Percentiles rank a stretch among this genome's conserved stretches.
Conservation (phyloP, 1,139 yeast species). For the Hyphopichia fennica region DNA sequence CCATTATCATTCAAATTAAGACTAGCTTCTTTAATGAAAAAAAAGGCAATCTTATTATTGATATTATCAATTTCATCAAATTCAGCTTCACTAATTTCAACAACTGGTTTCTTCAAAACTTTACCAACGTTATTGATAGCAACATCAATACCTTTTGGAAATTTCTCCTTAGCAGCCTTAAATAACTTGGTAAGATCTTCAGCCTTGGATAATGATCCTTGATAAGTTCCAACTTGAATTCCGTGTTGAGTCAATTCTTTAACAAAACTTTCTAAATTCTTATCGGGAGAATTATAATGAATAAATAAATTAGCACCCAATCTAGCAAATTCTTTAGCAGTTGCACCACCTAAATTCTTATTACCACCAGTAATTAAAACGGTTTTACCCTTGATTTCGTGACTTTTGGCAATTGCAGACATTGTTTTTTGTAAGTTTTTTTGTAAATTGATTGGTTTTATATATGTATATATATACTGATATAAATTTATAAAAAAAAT, state of each 20-base stretch:
- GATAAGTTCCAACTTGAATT: constrained; percentile 44
- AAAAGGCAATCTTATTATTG: constrained; percentile 62
- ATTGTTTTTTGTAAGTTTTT: constrained; percentile 4
- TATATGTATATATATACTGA: too few species aligned
- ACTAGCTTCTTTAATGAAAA: constrained; percentile 60
- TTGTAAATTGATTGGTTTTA: not conserved
- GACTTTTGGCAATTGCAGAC: constrained; percentile 10
- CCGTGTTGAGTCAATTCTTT: constrained; percentile 32
- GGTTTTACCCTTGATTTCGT: constrained; percentile 43
- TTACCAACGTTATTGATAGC: constrained; percentile 68
- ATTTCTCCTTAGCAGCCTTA: constrained; percentile 41
- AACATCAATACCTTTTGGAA: constrained; percentile 53
- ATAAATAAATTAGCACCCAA: constrained; percentile 56
- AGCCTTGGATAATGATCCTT: constrained; percentile 47
- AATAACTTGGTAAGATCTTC: constrained; percentile 45
- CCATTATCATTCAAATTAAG: constrained; percentile 52
- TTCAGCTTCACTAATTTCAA: constrained; percentile 51
- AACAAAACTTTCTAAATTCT: constrained; percentile 41
- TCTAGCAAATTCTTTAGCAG: constrained; percentile 58
- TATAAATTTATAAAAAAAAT: too few species aligned
- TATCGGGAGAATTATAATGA: constrained; percentile 52
- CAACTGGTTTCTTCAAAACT: constrained; percentile 62
- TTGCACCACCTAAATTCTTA: constrained; percentile 61
- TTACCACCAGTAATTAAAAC: constrained; percentile 66
- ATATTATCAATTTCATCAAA: constrained; percentile 52